Base-by-base conservation (phyloP, 352 stramenopile species). In the Globisporangium ultimum region DNA sequence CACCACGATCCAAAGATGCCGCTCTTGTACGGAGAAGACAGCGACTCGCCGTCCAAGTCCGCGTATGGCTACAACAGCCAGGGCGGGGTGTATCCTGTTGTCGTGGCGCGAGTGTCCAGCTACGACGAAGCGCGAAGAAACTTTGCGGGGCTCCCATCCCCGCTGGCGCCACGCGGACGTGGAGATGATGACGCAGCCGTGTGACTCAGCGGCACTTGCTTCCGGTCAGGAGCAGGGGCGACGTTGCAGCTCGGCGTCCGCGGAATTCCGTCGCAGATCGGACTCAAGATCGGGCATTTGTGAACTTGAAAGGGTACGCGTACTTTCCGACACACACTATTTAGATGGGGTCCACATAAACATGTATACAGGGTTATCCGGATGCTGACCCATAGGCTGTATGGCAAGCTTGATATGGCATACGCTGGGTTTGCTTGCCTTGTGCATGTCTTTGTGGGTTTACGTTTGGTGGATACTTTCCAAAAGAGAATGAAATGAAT, bases 1-100 rank as follows among this genome's bases (percentile, higher is more conserved):
- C 48, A 61, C 7, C 70, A 87, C 55, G 76, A 89, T 65, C 70
- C 77, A 4, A 89, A 84, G 67, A 83, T 73, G 61, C 82, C 82
- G 57, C 69, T 91, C 32, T 53, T 91, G 43, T 77, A 78, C 58
- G 67, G 63, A 50, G 60, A 58, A 12, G 58, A 52, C 13, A 61
- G 54, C 48, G 72, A 84, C 17, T 32, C 55, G 15, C 65, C 55
- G 32, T 65, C 34, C 13, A 43, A 54, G 46, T n/a, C 40, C 40
- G 17, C 40, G 12, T 61, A 57, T 28, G 57, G 48, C 38, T 36
- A 51, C 40, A 45, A 8, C 40, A 45, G 40, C 9, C 68, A 53
- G 1, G 65, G 58, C 7, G 65, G 59, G 40, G 55, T 49, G 12
- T 55, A 55, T 6, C 70, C 63, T 0, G 71, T 67, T 7, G 62